Conservation (phyloP, 345 rosid genomes). For the Streptanthus diversifolius region DNA sequence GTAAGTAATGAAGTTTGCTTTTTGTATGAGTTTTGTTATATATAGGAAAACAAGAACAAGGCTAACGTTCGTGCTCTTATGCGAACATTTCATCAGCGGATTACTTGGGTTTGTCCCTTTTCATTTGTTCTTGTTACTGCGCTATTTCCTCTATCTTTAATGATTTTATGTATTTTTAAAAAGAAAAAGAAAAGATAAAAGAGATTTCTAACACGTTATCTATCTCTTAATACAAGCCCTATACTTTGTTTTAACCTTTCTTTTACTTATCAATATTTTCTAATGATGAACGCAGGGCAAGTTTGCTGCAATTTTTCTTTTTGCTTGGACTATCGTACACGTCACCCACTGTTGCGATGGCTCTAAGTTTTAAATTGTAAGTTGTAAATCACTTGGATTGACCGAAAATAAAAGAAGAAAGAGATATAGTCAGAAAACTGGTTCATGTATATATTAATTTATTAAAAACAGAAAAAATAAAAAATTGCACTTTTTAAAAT, state of each 20-base stretch:
- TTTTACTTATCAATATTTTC: not conserved
- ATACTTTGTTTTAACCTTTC: not conserved
- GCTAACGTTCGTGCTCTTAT: slow-evolving; percentile 45
- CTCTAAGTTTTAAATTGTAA: slow-evolving; percentile 36
- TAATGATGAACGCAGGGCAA: slow-evolving; percentile 43
- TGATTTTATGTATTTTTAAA: not conserved
- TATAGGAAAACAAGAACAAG: slow-evolving; percentile 57
- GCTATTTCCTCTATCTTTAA: not conserved
- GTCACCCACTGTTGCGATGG: slow-evolving; percentile 61
- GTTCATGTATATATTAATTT: too few species aligned
- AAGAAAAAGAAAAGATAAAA: not conserved
- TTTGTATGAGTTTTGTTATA: slow-evolving; percentile 35
- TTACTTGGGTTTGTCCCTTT: slow-evolving; percentile 51
- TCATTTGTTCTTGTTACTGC: slow-evolving; percentile 1
- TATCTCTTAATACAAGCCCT: slow-evolving; percentile 2
- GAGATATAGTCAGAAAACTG: not conserved
- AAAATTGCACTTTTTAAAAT: too few species aligned
- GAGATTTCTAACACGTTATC: slow-evolving; percentile 10
- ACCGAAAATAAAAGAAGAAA: not conserved
- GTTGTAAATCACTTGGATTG: not conserved
- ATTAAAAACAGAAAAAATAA: too few species aligned
- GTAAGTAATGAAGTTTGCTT: not conserved
- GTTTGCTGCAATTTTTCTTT: slow-evolving; percentile 63
- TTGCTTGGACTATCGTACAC: slow-evolving; percentile 68
- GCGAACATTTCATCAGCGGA: slow-evolving; percentile 61